A percentile compares a stretch with the other conserved stretches of the same genome.
Conservation (phyloP, 2,329 filamentous ascomycete species). For the Apiospora malaysiana region DNA sequence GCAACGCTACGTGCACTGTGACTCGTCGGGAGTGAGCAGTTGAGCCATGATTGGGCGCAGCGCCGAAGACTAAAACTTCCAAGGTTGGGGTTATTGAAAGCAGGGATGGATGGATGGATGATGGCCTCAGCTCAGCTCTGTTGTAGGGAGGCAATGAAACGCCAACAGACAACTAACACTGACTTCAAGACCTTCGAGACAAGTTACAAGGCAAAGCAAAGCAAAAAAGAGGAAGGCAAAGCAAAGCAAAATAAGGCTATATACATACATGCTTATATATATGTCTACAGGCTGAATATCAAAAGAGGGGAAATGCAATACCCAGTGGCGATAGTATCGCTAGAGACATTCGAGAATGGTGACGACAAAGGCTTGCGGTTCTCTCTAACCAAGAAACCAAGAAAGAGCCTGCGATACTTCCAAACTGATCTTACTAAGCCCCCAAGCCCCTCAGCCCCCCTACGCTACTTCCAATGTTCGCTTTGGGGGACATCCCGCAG, state of each 20-base stretch:
- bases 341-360: background rate
- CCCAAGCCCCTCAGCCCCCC: too few species aligned
- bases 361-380: too few species aligned
- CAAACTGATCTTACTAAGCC: background rate
- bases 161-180: background rate
- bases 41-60: conserved; percentile 9
- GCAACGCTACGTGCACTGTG: background rate
- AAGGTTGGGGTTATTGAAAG: background rate
- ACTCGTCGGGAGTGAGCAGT: background rate
- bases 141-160: background rate
- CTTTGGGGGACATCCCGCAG: background rate
- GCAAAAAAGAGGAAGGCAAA: too few species aligned
- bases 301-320: background rate
- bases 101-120: background rate
- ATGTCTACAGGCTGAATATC: background rate
- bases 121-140: background rate
- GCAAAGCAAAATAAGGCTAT: too few species aligned
- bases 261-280: too few species aligned
- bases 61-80: background rate
- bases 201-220: background rate
- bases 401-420: background rate
- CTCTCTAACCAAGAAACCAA: too few species aligned
- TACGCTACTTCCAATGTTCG: too few species aligned
- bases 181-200: background rate
- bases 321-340: too few species aligned